Evolutionary conservation across 2,329 filamentous ascomycete species (phyloP).

Genomic region (Pestalotiopsis sp.): DNA sequence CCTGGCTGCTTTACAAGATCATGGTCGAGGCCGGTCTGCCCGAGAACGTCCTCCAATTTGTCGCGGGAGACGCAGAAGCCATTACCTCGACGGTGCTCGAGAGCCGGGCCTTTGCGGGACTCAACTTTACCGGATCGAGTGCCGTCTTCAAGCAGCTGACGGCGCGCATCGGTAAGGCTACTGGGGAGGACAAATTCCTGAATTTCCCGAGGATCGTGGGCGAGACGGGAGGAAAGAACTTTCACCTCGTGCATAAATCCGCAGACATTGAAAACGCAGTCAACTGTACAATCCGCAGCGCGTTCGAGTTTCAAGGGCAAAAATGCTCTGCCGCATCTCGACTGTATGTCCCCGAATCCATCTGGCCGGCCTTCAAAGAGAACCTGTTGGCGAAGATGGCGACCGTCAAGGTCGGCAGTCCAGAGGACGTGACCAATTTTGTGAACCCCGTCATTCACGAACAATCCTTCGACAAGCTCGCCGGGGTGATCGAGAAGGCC

Average conservation of each 20-base stretch:
- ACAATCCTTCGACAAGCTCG: conserved; percentile 47
- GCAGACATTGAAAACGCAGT: conserved; percentile 49
- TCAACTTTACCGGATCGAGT: conserved; percentile 36
- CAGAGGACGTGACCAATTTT: conserved; percentile 40
- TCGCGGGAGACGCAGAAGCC: conserved; percentile 38
- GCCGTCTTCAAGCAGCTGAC: conserved; percentile 38
- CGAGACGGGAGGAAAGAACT: conserved; percentile 57
- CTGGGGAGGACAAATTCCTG: conserved; percentile 32
- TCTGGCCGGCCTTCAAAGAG: conserved; percentile 35
- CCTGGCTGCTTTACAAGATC: conserved; percentile 39
- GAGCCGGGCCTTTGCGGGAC: conserved; percentile 22
- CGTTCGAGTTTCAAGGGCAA: conserved; percentile 54
- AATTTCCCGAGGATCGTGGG: conserved; percentile 48
- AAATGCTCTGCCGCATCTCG: conserved; percentile 55
- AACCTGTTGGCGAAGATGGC: conserved; percentile 27
- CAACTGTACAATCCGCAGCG: conserved; percentile 47
- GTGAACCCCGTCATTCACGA: conserved; percentile 53
- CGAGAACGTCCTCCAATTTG: conserved; percentile 32
- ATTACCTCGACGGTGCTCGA: conserved; percentile 1
- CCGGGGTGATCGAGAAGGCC: conserved; percentile 44
- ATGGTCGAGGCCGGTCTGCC: conserved; percentile 42
- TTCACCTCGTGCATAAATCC: conserved; percentile 50
- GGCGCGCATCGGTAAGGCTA: conserved; percentile 32
- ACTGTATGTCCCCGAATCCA: conserved; percentile 35
- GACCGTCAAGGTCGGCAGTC: conserved; percentile 31